Evolutionary conservation across 2,329 filamentous ascomycete species (phyloP), one percentile per base, ranked within the genome.

Genomic region (Exophiala lecanii-corni): DNA sequence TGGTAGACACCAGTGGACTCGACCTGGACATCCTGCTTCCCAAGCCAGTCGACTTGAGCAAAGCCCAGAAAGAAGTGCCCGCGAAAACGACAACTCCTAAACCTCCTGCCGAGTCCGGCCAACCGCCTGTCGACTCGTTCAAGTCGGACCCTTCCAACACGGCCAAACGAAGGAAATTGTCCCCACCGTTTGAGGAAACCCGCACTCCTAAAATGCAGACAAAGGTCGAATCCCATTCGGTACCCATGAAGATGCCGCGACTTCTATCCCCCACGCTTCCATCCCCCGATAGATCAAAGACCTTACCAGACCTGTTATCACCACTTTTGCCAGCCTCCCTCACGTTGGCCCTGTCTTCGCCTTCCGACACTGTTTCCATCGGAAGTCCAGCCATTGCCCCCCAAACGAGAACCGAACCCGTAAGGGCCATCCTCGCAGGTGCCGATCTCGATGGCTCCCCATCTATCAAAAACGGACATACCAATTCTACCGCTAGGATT

Each of bases 91-190:
- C 12, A 7, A 7, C 23, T 12, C 21, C 35, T 10, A 17, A 17
- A 18, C 17, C 21, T 10, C 39, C 46, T 23, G 36, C 46, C 19
- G 37, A 35, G 9, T 43, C 50, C 18, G 31, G 39, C 17, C 37
- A 18, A n/a, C 21, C 23, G 17, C 41, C 18, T 9, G 19, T 36
- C 2, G 39, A 34, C 15, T 10, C 17, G 18, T 40, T 33, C 10
- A 20, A 46, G 26, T 37, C 47, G 33, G 61, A 57, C 35, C 51
- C 56, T 36, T 48, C 46, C 13, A 57, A 59, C 39, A 58, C 61
- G 17, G 54, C 57, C 2, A 72, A 72, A 51, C 68, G 62, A 55
- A 55, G 55, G 21, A 65, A 64, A 35, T 57, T 71, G 20, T 66
- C 66, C 7, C 57, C 62, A 4, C 23, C 28, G 1, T 33, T 32